Conservation (phyloP, 495 filamentous ascomycete genomes). For the Neurospora hispaniola region DNA sequence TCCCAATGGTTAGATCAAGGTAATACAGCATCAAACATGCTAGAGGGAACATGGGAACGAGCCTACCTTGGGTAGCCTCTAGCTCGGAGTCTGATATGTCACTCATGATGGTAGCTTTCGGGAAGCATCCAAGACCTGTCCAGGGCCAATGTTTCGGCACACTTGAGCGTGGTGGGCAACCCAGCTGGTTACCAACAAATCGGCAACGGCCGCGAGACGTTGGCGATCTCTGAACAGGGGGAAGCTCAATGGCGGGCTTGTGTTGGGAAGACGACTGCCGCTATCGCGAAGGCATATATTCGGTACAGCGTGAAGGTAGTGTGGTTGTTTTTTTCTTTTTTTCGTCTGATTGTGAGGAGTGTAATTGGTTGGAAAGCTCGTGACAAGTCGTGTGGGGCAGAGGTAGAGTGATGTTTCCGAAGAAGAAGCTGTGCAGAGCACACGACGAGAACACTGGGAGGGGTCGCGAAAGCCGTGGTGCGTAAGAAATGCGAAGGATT, state of each 20-base stretch:
- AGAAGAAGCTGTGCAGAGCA: neutral
- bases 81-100: neutral
- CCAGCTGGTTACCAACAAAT: neutral
- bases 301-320: neutral
- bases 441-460: neutral
- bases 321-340: neutral
- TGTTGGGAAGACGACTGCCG: neutral
- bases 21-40: constrained; percentile 9
- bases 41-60: neutral
- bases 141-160: neutral
- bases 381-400: neutral
- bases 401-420: neutral
- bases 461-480: neutral
- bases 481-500: neutral
- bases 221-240: neutral
- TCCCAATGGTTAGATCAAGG: neutral
- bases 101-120: neutral
- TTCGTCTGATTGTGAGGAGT: neutral
- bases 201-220: neutral
- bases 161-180: neutral
- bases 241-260: neutral
- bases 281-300: neutral
- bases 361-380: neutral
- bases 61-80: constrained; percentile 18
- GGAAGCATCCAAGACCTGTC: neutral